Base-by-base conservation (phyloP, 805 yeast species). In the Candida fluviatilis region DNA sequence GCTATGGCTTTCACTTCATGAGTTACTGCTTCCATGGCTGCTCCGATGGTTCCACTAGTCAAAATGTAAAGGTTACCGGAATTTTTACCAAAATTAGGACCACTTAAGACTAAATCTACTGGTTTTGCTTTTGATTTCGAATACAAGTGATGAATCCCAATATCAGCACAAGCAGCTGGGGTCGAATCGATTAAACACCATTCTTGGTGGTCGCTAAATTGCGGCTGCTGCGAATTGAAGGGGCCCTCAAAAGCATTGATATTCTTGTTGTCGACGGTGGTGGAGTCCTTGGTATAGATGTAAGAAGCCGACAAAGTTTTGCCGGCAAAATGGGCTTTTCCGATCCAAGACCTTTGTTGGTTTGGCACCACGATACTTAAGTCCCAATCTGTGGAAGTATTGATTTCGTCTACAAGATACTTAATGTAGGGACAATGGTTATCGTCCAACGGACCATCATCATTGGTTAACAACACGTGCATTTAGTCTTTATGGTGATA, bases 21-120 rank as follows among this genome's bases (percentile, higher is more conserved):
- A 30, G 90, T 76, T 2, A 84, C 85, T 1, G 90, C 95, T 63
- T 93, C 99, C 88, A 90, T 76, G 1, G 97, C 93, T 3, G 96
- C 98, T 18, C 99, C 99, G 13, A 93, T 82, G 2, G 99, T 93
- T 11, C 99, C 99, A 49, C 95, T 82, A 4, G 96, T 80, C 51
- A 93, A 73, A 39, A 89, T 84, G 59, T 89, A 93, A 32, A 91
- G 76, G 4, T 95, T 88, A 17, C 91, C 79, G 2, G 96, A 81
- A 60, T 93, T 93, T 55, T 96, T 78, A 16, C 99, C 99, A 48
- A 84, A 91, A 57, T 93, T 93, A 5, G 99, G 99, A 1, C 99
- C 99, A 39, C 95, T 84, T 16, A 93, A 59, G 4, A 93, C 96
- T 42, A 91, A 65, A 60, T 93, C 97, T 16, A 90, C 78, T 1